These are phyloP conservation scores for Globisporangium irregulare DNA, from an alignment of 352 stramenopile genomes.

Conservation along the genomic window DNA sequence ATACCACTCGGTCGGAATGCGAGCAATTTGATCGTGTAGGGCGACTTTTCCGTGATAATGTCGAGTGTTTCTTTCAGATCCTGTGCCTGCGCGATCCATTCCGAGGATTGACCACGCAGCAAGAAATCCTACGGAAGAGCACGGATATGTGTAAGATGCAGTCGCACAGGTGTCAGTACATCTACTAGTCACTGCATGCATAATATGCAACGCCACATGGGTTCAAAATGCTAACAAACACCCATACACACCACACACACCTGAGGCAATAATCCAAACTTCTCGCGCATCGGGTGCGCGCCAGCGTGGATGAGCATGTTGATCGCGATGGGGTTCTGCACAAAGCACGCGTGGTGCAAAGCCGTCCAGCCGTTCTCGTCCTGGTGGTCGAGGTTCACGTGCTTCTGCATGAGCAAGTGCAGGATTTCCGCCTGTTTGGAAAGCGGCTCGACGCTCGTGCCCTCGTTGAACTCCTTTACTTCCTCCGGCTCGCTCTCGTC, in stretches of 20 bases:
- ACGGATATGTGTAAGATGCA: background rate
- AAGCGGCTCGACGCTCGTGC: conserved; percentile 50
- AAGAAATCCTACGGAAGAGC: conserved; percentile 47
- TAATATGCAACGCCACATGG: background rate
- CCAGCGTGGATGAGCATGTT: conserved; percentile 74
- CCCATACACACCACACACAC: conserved; percentile 16
- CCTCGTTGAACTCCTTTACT: conserved; percentile 52
- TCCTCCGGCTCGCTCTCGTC: conserved; percentile 26
- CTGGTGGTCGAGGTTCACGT: conserved; percentile 76
- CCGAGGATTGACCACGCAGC: conserved; percentile 58
- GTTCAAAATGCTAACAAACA: background rate
- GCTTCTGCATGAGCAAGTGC: conserved; percentile 61
- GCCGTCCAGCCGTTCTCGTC: conserved; percentile 85
- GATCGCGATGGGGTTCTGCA: conserved; percentile 69
- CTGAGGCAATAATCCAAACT: conserved; percentile 71
- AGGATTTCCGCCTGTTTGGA: conserved; percentile 75
- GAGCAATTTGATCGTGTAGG: conserved; percentile 71
- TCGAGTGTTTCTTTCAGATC: conserved; percentile 75
- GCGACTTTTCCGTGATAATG: conserved; percentile 55
- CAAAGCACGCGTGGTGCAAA: conserved; percentile 77
- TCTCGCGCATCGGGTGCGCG: conserved; percentile 65
- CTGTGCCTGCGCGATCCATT: conserved; percentile 65
- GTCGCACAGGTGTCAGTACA: background rate
- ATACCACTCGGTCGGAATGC: conserved; percentile 81
- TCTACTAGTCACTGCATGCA: background rate